Percentiles rank a stretch among this genome's conserved stretches.
phyloP scores from a whole-genome alignment of 75 land plant species.

The Sequoia sempervirens region DNA sequence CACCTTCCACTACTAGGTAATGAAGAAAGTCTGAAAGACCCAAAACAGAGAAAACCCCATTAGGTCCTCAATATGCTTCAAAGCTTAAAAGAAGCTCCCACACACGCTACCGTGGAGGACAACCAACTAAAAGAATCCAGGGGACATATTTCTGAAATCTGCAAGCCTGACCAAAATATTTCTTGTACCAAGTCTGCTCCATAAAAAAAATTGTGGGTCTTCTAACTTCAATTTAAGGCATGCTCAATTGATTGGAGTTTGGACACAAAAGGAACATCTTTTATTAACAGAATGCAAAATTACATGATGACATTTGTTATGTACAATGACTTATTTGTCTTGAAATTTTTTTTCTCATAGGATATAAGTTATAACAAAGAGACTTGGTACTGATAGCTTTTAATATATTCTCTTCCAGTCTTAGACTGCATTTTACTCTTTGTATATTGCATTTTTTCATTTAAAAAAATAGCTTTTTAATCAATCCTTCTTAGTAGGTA shows the following conservation, averaged over 20 bases:
- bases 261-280: not conserved
- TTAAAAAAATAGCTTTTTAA: slow-evolving; percentile 2
- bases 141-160: not conserved
- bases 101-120: not conserved
- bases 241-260: not conserved
- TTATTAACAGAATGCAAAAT: not conserved
- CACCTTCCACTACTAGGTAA: not conserved
- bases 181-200: not conserved
- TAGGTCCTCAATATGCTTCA: not conserved
- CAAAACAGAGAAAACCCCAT: not conserved
- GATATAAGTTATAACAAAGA: not conserved
- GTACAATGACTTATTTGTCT: not conserved
- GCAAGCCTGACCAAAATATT: not conserved
- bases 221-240: not conserved
- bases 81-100: not conserved
- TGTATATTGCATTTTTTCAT: too few species aligned
- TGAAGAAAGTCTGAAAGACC: not conserved
- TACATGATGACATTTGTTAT: not conserved
- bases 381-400: not conserved
- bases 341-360: not conserved
- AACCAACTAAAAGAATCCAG: not conserved
- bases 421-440: too few species aligned
- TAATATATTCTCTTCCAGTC: too few species aligned
- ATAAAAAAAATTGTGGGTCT: not conserved
- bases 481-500: slow-evolving; percentile 86